Conservation (phyloP, 768 basidiomycete genomes). For the Plicaturopsis crispa region DNA sequence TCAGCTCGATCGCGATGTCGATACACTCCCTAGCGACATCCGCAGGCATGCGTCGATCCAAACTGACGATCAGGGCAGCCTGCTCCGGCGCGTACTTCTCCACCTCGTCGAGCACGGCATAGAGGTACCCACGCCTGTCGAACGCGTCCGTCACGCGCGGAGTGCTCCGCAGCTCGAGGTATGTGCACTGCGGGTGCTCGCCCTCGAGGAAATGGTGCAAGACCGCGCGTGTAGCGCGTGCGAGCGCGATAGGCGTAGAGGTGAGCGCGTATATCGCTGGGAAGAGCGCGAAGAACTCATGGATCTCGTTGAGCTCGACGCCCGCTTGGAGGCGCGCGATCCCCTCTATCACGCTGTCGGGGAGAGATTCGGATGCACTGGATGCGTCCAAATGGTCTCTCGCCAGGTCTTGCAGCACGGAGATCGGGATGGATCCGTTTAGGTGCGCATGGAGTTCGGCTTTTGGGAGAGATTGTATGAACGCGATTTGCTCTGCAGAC, state of each 20-base stretch:
- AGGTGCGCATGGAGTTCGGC: constrained; percentile 85
- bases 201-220: constrained; percentile 53
- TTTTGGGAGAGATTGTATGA: constrained; percentile 62
- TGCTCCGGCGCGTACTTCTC: constrained; percentile 43
- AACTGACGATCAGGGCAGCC: constrained; percentile 61
- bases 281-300: constrained; percentile 71
- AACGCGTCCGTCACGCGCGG: constrained; percentile 55
- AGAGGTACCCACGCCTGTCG: constrained; percentile 53
- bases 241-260: constrained; percentile 47
- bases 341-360: constrained; percentile 21
- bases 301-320: constrained; percentile 45
- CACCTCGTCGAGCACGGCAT: constrained; percentile 57
- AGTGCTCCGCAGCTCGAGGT: constrained; percentile 81
- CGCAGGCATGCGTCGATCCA: constrained; percentile 65
- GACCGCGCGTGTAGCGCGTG: constrained; percentile 54
- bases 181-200: constrained; percentile 46
- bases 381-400: constrained; percentile 20
- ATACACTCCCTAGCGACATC: constrained; percentile 48
- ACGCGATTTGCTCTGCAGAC: constrained; percentile 39
- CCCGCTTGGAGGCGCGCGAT: constrained; percentile 35
- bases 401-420: constrained; percentile 56
- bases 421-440: constrained; percentile 75
- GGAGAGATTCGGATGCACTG: constrained; percentile 5
- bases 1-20: constrained; percentile 46
- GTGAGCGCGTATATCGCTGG: constrained; percentile 76